Percentiles rank a stretch among this genome's conserved stretches.
phyloP scores from a whole-genome alignment of 306 rosid genomes.

The Trichosanthes truncata region DNA sequence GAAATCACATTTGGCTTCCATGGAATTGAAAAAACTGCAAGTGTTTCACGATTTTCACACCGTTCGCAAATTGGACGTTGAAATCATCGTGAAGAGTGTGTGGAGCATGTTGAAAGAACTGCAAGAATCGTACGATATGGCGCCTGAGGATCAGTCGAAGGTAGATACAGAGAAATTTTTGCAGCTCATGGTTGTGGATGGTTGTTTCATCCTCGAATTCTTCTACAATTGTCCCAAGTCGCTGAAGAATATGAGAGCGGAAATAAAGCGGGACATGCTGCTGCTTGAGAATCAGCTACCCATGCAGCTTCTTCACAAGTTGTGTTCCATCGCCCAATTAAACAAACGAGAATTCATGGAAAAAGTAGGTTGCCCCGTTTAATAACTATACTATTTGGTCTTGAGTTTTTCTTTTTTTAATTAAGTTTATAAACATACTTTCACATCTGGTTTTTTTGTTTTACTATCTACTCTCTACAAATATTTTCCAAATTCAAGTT shows the following conservation, averaged over 20 bases:
- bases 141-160: slow-evolving; percentile 21
- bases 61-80: slow-evolving; percentile 4
- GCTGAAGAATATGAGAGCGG: neutral
- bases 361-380: too few relatives aligned
- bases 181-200: slow-evolving; percentile 41
- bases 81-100: slow-evolving; percentile 4
- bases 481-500: too few relatives aligned
- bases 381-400: too few relatives aligned
- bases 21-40: too few relatives aligned
- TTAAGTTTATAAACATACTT: too few relatives aligned
- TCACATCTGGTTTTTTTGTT: too few relatives aligned
- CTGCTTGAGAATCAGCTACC: slow-evolving; percentile 60
- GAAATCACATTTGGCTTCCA: too few relatives aligned
- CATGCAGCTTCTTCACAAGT: slow-evolving; percentile 22
- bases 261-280: slow-evolving; percentile 43
- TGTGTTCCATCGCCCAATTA: slow-evolving; percentile 11
- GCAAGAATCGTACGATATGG: slow-evolving; percentile 24
- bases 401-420: too few relatives aligned
- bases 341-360: too few relatives aligned
- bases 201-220: slow-evolving; percentile 43
- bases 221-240: neutral
- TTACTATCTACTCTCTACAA: too few relatives aligned
- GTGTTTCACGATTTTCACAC: neutral
- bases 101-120: slow-evolving; percentile 20
- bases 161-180: slow-evolving; percentile 10